phyloP scores from a whole-genome alignment of 208 protist species.

The Trypanosoma congolense region DNA sequence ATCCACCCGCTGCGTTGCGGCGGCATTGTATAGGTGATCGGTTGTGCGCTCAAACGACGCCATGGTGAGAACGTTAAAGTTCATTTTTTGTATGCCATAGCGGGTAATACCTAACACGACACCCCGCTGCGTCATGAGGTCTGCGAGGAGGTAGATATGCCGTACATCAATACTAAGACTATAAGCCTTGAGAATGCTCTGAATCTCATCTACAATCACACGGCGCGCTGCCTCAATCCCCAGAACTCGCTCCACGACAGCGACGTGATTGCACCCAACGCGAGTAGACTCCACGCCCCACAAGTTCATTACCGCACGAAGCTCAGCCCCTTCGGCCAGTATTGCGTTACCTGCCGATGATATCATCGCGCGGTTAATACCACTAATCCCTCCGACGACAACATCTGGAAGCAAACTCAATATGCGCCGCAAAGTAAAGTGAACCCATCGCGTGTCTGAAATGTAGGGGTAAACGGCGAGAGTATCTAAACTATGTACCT shows the following conservation, averaged over 20 bases:
- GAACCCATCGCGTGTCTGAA: constrained; percentile 33
- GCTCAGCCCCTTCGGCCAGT: constrained; percentile 91
- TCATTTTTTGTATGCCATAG: constrained; percentile 99
- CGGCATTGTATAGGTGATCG: constrained; percentile 99
- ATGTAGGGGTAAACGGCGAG: constrained; percentile 71
- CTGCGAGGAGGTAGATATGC: constrained; percentile 98
- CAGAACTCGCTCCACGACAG: constrained; percentile 93
- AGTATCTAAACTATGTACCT: constrained; percentile 57
- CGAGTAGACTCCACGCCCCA: constrained; percentile 87
- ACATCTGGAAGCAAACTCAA: constrained; percentile 84
- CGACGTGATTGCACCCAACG: constrained; percentile 97
- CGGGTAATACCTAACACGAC: constrained; percentile 98
- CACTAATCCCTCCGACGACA: constrained; percentile 92
- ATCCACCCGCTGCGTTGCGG: constrained; percentile 84
- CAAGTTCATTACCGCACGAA: constrained; percentile 93
- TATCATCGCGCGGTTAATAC: constrained; percentile 95
- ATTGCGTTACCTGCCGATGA: constrained; percentile 74
- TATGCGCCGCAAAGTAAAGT: constrained; percentile 86
- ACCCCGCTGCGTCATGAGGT: constrained; percentile 98
- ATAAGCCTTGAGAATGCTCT: constrained; percentile 94
- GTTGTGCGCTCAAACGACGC: constrained; percentile 99
- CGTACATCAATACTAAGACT: constrained; percentile 97
- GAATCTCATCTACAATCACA: constrained; percentile 97
- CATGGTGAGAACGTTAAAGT: constrained; percentile 97
- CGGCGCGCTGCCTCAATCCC: constrained; percentile 98